A percentile compares a stretch with the other conserved stretches of the same genome.
Conservation (phyloP, 2,329 filamentous ascomycete genomes). For the Colletotrichum eremochloae region DNA sequence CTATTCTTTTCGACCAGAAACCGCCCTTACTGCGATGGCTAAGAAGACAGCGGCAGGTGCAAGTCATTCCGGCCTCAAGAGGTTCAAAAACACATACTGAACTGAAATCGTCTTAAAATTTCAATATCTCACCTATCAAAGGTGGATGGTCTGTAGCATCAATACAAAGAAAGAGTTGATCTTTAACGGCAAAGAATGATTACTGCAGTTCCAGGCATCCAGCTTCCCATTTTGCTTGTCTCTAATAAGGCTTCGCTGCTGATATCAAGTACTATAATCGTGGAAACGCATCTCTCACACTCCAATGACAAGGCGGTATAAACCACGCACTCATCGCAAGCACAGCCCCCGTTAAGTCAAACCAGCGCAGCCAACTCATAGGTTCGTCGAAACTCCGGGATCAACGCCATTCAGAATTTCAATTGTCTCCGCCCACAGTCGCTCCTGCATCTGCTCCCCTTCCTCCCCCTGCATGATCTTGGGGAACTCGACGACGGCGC, state of each 20-base stretch:
- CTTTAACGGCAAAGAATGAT: too few relatives aligned
- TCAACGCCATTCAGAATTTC: slow-evolving; percentile 58
- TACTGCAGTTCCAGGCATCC: too few relatives aligned
- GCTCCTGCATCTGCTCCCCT: slow-evolving; percentile 52
- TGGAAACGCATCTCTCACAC: neutral
- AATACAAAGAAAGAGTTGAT: neutral
- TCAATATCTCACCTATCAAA: neutral
- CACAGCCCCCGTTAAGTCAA: too few relatives aligned
- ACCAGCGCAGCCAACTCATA: slow-evolving; percentile 42
- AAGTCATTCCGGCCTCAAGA: neutral
- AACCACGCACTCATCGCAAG: neutral
- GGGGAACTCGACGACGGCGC: slow-evolving; percentile 46
- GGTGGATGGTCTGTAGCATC: neutral
- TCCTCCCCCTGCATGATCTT: slow-evolving; percentile 50
- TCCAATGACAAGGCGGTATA: too few relatives aligned
- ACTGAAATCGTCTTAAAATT: neutral
- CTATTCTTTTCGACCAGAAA: neutral
- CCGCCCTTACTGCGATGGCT: neutral
- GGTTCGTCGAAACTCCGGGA: slow-evolving; percentile 53
- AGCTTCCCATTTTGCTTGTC: too few relatives aligned
- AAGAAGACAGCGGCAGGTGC: too few relatives aligned
- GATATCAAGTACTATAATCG: neutral
- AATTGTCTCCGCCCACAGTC: slow-evolving; percentile 59
- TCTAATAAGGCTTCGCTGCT: neutral
- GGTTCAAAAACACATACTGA: neutral